Evolutionary conservation across 2,329 filamentous ascomycete genomes (phyloP).

Genomic region (Hysterium pulicare): DNA sequence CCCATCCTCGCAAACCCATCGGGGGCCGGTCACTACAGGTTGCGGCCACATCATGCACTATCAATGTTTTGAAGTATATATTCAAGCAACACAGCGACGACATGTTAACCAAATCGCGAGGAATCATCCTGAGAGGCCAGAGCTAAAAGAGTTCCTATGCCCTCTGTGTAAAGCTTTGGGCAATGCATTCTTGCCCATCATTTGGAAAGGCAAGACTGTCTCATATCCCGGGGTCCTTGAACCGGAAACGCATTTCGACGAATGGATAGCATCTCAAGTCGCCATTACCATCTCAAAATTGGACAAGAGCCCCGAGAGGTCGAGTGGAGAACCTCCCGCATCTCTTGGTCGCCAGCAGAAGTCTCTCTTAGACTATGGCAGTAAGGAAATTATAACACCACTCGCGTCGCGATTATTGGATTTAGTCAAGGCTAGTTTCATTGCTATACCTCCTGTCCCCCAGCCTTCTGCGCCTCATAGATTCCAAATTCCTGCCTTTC

Average conservation of each 20-base stretch:
- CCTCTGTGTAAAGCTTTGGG: slow-evolving; percentile 95
- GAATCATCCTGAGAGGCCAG: slow-evolving; percentile 81
- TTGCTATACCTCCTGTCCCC: slow-evolving; percentile 16
- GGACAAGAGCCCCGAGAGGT: slow-evolving; percentile 43
- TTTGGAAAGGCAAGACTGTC: slow-evolving; percentile 91
- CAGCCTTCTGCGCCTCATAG: slow-evolving; percentile 16
- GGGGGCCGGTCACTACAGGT: slow-evolving; percentile 80
- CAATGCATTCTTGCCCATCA: slow-evolving; percentile 89
- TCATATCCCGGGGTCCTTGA: slow-evolving; percentile 72
- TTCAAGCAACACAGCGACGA: slow-evolving; percentile 75
- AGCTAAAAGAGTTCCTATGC: slow-evolving; percentile 86
- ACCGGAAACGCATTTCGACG: slow-evolving; percentile 57
- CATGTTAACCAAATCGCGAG: slow-evolving; percentile 91
- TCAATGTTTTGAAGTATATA: slow-evolving; percentile 89
- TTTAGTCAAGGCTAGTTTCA: slow-evolving; percentile 24
- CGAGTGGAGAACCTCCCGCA: slow-evolving; percentile 19
- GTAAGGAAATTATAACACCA: slow-evolving; percentile 49
- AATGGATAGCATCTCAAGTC: slow-evolving; percentile 65
- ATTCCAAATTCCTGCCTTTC: slow-evolving; percentile 31
- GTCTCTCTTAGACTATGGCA: slow-evolving; percentile 51
- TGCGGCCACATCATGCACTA: slow-evolving; percentile 99
- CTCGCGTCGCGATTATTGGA: slow-evolving; percentile 43
- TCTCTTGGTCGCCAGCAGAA: slow-evolving; percentile 42
- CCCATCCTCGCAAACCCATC: slow-evolving; percentile 61
- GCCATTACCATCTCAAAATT: slow-evolving; percentile 46